Evolutionary conservation across 2,329 filamentous ascomycete genomes (phyloP).

Genomic region (Trichoderma citrinoviride): DNA sequence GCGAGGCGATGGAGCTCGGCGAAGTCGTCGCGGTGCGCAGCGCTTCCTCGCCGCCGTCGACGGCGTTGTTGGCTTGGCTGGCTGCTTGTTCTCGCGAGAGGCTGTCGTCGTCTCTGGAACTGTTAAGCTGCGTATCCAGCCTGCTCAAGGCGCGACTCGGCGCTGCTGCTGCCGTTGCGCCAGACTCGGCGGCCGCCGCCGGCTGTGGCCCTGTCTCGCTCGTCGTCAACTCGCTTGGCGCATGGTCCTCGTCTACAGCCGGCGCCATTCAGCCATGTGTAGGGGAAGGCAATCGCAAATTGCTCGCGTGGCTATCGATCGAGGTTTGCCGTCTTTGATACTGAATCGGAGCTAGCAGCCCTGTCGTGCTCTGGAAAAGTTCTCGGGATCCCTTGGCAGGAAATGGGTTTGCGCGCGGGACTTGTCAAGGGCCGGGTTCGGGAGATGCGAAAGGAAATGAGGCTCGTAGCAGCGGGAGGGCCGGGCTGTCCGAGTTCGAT

Average conservation of each 20-base stretch:
- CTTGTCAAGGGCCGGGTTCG: background rate
- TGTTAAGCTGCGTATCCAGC: constrained; percentile 1
- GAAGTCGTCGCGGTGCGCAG: constrained; percentile 29
- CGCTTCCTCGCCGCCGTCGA: constrained; percentile 20
- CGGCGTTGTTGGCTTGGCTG: constrained; percentile 13
- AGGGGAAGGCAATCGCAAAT: background rate
- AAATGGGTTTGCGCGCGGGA: background rate
- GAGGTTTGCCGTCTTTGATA: background rate
- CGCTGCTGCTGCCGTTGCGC: background rate
- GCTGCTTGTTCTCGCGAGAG: background rate
- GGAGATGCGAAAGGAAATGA: background rate
- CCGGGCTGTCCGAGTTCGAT: background rate
- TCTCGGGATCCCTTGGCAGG: background rate
- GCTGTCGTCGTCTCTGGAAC: background rate
- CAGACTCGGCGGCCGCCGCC: background rate
- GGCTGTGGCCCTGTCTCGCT: constrained; percentile 23
- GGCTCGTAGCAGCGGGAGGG: background rate
- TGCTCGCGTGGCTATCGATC: constrained; percentile 10
- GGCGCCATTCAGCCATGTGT: constrained; percentile 38
- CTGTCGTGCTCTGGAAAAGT: background rate
- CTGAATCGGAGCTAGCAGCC: background rate
- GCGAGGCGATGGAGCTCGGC: constrained; percentile 36
- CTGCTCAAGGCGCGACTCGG: background rate
- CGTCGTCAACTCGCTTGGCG: constrained; percentile 26
- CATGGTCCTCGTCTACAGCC: constrained; percentile 30